Conservation (phyloP, 495 filamentous ascomycete genomes). For the Xylaria sp. region DNA sequence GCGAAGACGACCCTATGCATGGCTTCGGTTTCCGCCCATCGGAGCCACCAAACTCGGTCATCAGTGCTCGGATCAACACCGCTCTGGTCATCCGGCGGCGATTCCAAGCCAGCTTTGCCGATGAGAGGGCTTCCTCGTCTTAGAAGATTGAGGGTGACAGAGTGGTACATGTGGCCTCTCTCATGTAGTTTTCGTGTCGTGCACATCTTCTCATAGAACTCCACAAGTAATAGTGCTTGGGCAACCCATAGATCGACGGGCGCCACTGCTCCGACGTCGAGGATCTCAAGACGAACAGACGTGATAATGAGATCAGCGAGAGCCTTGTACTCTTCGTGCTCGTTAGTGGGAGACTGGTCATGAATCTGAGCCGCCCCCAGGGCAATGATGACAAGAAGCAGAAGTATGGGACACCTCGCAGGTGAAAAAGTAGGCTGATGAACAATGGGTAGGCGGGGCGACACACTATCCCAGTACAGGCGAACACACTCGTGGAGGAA, state of each 20-base stretch:
- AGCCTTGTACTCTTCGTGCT: slow-evolving; percentile 73
- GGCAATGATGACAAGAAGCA: slow-evolving; percentile 86
- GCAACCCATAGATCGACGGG: slow-evolving; percentile 95
- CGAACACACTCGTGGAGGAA: slow-evolving; percentile 94
- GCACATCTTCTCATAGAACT: slow-evolving; percentile 97
- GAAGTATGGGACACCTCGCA: slow-evolving; percentile 77
- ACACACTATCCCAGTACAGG: slow-evolving; percentile 93
- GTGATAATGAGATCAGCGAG: slow-evolving; percentile 84
- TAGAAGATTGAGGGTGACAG: slow-evolving; percentile 92
- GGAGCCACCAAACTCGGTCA: slow-evolving; percentile 88
- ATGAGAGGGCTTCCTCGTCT: slow-evolving; percentile 91
- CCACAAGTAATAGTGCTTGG: slow-evolving; percentile 85
- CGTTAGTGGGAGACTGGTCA: slow-evolving; percentile 70
- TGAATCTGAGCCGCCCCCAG: slow-evolving; percentile 91
- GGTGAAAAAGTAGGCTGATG: slow-evolving; percentile 91
- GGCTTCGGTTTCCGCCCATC: slow-evolving; percentile 94
- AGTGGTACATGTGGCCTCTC: slow-evolving; percentile 94
- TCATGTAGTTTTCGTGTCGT: slow-evolving; percentile 89
- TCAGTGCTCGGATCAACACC: slow-evolving; percentile 55
- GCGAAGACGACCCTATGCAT: slow-evolving; percentile 92
- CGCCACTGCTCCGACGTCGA: slow-evolving; percentile 84
- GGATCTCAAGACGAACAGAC: slow-evolving; percentile 85
- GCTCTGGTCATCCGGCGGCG: slow-evolving; percentile 77
- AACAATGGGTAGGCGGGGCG: slow-evolving; percentile 89
- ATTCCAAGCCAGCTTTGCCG: slow-evolving; percentile 85